These are phyloP conservation scores for Helotiales sp. DNA, from an alignment of 2,329 filamentous ascomycete genomes.

Conservation along the genomic window DNA sequence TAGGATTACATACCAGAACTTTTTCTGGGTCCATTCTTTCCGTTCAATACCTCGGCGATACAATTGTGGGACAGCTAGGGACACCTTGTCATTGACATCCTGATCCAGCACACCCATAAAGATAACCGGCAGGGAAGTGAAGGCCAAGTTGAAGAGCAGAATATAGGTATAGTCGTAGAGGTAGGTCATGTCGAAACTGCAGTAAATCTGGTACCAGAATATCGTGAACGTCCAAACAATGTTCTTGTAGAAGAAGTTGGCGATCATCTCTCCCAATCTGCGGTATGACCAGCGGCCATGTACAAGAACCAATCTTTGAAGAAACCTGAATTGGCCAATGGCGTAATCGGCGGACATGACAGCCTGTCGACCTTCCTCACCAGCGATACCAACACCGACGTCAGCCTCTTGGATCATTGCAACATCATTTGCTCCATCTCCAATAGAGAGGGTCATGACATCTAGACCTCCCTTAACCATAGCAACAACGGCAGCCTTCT, in stretches of 20 bases:
- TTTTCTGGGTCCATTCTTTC: constrained; percentile 90
- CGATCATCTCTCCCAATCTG: constrained; percentile 86
- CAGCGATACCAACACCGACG: constrained; percentile 93
- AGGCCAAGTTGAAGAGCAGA: constrained; percentile 91
- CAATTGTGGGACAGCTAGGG: constrained; percentile 89
- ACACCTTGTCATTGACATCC: constrained; percentile 92
- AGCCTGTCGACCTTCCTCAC: constrained; percentile 87
- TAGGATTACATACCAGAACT: constrained; percentile 79
- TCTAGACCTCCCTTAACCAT: constrained; percentile 95
- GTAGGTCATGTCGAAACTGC: constrained; percentile 94
- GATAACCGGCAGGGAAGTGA: constrained; percentile 92
- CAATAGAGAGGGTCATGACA: constrained; percentile 92
- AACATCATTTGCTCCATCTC: constrained; percentile 93
- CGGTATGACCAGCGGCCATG: constrained; percentile 97
- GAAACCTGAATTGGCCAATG: constrained; percentile 89
- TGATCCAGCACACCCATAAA: constrained; percentile 97
- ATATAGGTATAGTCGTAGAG: constrained; percentile 99
- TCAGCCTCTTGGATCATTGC: constrained; percentile 98
- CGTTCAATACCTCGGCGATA: constrained; percentile 95
- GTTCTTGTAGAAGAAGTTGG: constrained; percentile 99
- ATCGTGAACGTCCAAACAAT: constrained; percentile 95
- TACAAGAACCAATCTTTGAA: constrained; percentile 81
- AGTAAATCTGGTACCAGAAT: constrained; percentile 97
- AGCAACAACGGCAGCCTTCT: constrained; percentile 94
- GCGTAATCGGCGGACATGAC: constrained; percentile 97